phyloP scores from a whole-genome alignment of 2,329 filamentous ascomycete species.

The Aspergillus quadrilineatus region DNA sequence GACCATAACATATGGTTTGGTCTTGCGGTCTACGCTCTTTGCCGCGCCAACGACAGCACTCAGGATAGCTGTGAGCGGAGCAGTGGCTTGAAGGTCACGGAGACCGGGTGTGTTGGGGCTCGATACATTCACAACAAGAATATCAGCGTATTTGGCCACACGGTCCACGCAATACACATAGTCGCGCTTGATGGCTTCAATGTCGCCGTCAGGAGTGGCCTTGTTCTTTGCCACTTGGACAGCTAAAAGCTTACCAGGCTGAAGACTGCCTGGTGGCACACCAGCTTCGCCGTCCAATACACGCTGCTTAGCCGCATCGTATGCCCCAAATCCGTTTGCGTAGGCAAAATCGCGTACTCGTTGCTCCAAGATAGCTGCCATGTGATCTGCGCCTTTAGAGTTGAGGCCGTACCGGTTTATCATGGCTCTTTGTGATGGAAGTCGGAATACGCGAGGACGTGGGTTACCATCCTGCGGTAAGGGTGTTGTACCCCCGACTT shows the following conservation, averaged over 20 bases:
- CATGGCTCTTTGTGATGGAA: conserved; percentile 79
- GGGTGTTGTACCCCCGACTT: conserved; percentile 88
- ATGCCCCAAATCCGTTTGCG: conserved; percentile 63
- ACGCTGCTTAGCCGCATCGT: conserved; percentile 63
- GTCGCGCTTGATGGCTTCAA: conserved; percentile 72
- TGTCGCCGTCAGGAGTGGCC: conserved; percentile 78
- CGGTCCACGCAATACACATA: conserved; percentile 88
- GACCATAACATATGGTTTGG: conserved; percentile 85
- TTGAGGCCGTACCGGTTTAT: conserved; percentile 97
- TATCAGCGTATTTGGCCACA: conserved; percentile 84
- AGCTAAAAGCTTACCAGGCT: conserved; percentile 72
- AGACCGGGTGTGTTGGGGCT: conserved; percentile 94
- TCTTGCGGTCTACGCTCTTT: conserved; percentile 64
- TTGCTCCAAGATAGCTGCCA: conserved; percentile 75
- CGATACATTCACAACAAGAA: conserved; percentile 97
- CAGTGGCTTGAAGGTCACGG: conserved; percentile 78
- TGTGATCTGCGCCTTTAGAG: conserved; percentile 81
- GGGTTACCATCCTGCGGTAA: conserved; percentile 85
- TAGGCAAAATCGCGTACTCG: conserved; percentile 76
- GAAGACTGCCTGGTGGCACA: conserved; percentile 80
- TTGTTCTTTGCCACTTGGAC: conserved; percentile 99
- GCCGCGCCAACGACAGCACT: conserved; percentile 80
- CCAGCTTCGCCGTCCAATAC: conserved; percentile 74
- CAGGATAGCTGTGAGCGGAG: conserved; percentile 77
- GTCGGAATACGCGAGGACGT: conserved; percentile 80